Percentiles rank a stretch among this genome's conserved stretches.
phyloP scores from a whole-genome alignment of 208 protist genomes.

The Balamuthia mandrillaris region DNA sequence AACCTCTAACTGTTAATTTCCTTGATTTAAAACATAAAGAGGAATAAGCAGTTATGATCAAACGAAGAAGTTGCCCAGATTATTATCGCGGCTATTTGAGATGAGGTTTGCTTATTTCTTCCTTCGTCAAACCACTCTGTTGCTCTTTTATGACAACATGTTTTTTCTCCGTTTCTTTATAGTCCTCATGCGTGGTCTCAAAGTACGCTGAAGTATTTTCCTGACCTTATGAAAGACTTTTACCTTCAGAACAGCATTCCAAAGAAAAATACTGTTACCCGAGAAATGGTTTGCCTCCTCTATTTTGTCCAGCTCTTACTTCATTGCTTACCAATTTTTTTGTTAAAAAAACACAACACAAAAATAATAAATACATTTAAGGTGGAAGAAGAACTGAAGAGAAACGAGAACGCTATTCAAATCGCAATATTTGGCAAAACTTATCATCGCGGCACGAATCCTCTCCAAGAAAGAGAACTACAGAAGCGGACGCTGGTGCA shows the following conservation, averaged over 20 bases:
- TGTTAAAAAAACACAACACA: no score
- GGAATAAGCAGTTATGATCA: background rate
- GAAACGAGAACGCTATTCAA: no score
- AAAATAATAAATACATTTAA: no score
- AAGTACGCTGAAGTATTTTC: background rate
- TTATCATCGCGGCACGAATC: no score
- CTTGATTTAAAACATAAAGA: background rate
- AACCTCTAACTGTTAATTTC: background rate
- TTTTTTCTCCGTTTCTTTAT: background rate
- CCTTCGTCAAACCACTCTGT: no score
- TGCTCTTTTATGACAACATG: no score
- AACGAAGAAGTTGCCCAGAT: background rate
- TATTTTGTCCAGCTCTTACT: background rate
- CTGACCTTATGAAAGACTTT: background rate
- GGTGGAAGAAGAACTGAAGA: no score
- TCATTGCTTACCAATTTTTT: no score
- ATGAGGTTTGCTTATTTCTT: background rate
- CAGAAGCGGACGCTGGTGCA: no score
- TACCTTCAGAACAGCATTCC: background rate
- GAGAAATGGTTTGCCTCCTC: background rate
- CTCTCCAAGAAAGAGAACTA: no score
- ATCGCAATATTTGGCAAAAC: no score
- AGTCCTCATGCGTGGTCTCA: background rate
- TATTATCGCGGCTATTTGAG: background rate
- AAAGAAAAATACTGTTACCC: background rate